These are phyloP conservation scores for Crucihimalaya himalaica DNA, from an alignment of 345 rosid genomes.

Conservation along the genomic window DNA sequence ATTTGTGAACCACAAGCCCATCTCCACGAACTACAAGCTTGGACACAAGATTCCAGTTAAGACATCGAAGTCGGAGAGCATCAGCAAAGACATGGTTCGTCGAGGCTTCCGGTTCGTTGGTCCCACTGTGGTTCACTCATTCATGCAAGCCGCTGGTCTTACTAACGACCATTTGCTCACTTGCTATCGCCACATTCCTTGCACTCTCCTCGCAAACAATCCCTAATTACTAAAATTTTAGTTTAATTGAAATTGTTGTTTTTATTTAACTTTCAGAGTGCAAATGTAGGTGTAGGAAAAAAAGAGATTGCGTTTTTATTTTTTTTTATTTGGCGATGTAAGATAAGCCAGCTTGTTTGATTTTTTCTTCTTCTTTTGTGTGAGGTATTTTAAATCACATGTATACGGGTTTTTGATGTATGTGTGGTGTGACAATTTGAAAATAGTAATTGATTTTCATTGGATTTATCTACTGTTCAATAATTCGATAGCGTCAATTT, in stretches of 20 bases:
- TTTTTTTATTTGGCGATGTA: slow-evolving; percentile 8
- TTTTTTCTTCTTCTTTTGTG: slow-evolving; percentile 2
- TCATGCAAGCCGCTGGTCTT: slow-evolving; percentile 74
- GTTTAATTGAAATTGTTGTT: slow-evolving; percentile 29
- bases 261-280: slow-evolving; percentile 36
- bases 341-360: slow-evolving; percentile 20
- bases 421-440: slow-evolving; percentile 37
- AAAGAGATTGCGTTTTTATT: not conserved
- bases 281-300: slow-evolving; percentile 22
- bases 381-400: slow-evolving; percentile 33
- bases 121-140: slow-evolving; percentile 64
- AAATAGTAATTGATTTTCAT: slow-evolving; percentile 18
- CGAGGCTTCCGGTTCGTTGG: slow-evolving; percentile 66
- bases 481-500: not conserved
- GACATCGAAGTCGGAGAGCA: slow-evolving; percentile 68
- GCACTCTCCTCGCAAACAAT: slow-evolving; percentile 29
- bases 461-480: not conserved
- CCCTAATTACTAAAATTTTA: not conserved
- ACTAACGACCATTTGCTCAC: slow-evolving; percentile 64
- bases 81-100: slow-evolving; percentile 70
- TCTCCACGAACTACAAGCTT: slow-evolving; percentile 46
- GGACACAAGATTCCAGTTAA: slow-evolving; percentile 60
- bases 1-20: slow-evolving; percentile 54
- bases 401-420: slow-evolving; percentile 37
- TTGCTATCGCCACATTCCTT: slow-evolving; percentile 42